phyloP scores from a whole-genome alignment of 306 rosid species.

The Purshia tridentata region DNA sequence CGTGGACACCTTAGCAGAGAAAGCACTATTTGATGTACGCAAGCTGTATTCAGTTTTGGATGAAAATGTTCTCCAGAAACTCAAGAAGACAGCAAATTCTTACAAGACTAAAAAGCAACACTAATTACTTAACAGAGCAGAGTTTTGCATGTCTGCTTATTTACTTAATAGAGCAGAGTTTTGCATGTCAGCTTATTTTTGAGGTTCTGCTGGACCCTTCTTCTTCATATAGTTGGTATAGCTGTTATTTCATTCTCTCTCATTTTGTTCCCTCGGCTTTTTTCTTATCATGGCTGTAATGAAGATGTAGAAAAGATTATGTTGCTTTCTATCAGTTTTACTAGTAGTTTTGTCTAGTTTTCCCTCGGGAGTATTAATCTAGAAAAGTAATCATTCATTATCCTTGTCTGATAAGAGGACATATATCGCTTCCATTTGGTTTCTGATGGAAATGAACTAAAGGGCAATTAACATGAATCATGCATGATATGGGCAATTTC shows the following conservation, averaged over 20 bases:
- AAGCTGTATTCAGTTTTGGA: constrained; percentile 31
- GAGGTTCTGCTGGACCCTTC: constrained; percentile 5
- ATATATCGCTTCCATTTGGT: not conserved
- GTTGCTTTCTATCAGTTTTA: not conserved
- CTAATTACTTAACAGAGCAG: constrained; percentile 4
- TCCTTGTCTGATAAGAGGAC: not conserved
- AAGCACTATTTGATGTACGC: constrained; percentile 27
- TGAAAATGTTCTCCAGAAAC: constrained; percentile 29
- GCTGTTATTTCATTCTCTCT: not conserved
- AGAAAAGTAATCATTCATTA: constrained; percentile 4
- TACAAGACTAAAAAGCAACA: constrained; percentile 10
- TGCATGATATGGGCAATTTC: not conserved
- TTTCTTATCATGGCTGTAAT: constrained; percentile 11
- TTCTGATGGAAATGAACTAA: not conserved
- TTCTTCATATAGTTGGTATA: not conserved
- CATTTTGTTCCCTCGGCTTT: not conserved
- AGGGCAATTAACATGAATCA: not conserved
- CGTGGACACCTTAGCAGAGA: constrained; percentile 46
- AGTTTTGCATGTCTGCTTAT: not conserved
- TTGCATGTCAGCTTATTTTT: not conserved
- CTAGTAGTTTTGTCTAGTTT: not conserved
- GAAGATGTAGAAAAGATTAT: not conserved
- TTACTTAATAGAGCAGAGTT: constrained; percentile 8
- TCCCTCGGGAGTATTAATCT: not conserved
- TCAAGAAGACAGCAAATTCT: constrained; percentile 12